Evolutionary conservation across 2,329 filamentous ascomycete genomes (phyloP).

Genomic region (Pseudocercospora fijiensis): DNA sequence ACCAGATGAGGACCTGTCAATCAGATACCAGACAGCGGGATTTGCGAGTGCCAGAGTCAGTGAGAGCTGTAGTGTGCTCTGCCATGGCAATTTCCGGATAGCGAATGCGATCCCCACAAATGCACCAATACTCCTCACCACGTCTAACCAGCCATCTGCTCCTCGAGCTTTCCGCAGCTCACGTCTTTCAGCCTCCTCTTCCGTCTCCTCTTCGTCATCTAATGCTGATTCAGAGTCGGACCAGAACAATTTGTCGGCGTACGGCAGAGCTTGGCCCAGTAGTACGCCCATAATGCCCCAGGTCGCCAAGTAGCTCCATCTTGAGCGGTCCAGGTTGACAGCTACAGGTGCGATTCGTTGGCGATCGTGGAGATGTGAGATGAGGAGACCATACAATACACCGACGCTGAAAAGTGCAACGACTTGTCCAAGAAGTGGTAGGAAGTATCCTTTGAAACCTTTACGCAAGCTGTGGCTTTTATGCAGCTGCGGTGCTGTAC

Average conservation of each 20-base stretch:
- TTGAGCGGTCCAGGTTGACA: slow-evolving; percentile 55
- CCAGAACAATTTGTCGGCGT: slow-evolving; percentile 76
- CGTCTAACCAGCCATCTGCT: slow-evolving; percentile 63
- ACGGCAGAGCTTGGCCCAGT: slow-evolving; percentile 77
- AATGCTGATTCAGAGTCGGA: slow-evolving; percentile 45
- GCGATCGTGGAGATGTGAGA: slow-evolving; percentile 74
- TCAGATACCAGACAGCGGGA: slow-evolving; percentile 91
- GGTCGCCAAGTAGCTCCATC: slow-evolving; percentile 68
- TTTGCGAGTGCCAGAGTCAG: slow-evolving; percentile 86
- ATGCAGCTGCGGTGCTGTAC: slow-evolving; percentile 27
- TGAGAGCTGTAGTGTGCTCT: slow-evolving; percentile 90
- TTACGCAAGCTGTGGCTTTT: slow-evolving; percentile 20
- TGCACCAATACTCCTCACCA: slow-evolving; percentile 66
- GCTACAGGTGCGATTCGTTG: slow-evolving; percentile 63
- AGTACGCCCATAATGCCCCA: slow-evolving; percentile 81
- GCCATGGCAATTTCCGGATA: slow-evolving; percentile 89
- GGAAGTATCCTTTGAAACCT: slow-evolving; percentile 34
- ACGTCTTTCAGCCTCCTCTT: slow-evolving; percentile 15
- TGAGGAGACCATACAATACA: slow-evolving; percentile 76
- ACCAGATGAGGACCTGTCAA: slow-evolving; percentile 84
- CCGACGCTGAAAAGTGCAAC: slow-evolving; percentile 73
- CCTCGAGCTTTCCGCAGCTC: slow-evolving; percentile 17
- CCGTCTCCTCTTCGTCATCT: slow-evolving; percentile 26
- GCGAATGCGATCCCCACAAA: slow-evolving; percentile 74
- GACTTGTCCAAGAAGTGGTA: slow-evolving; percentile 46